Conservation (phyloP, 139 green algal genomes). For the Mesostigma viride region DNA sequence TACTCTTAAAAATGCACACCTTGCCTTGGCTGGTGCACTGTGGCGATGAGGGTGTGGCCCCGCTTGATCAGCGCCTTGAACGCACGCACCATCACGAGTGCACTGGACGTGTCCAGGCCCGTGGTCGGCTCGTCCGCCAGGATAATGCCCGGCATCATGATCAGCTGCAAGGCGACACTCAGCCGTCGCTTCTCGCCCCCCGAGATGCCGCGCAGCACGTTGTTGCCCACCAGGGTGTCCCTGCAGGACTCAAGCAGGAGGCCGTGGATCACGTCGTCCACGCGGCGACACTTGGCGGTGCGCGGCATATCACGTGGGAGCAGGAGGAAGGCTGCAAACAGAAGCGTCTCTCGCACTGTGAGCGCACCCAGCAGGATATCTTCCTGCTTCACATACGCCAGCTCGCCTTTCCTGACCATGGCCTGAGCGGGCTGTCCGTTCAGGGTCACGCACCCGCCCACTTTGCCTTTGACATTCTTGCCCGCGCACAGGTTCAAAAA, state of each 20-base stretch:
- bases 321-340: constrained; percentile 28
- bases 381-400: constrained; percentile 29
- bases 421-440: no score
- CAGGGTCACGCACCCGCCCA: no score
- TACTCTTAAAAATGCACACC: no score
- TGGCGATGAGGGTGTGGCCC: no score
- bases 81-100: no score
- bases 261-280: constrained; percentile 21
- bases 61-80: no score
- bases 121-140: constrained; percentile 39
- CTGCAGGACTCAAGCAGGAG: no score
- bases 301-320: constrained; percentile 15
- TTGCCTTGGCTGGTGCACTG: no score
- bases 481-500: no score
- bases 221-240: constrained; percentile 29
- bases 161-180: constrained; percentile 35
- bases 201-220: constrained; percentile 26
- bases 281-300: constrained; percentile 15
- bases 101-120: no score
- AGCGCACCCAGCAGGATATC: constrained; percentile 34
- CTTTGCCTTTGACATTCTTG: no score
- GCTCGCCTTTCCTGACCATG: no score
- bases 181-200: constrained; percentile 40
- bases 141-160: constrained; percentile 25
- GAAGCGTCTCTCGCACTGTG: constrained; percentile 29